Base-by-base conservation (phyloP, 2,329 filamentous ascomycete genomes). In the Mycocentrospora acerina region DNA sequence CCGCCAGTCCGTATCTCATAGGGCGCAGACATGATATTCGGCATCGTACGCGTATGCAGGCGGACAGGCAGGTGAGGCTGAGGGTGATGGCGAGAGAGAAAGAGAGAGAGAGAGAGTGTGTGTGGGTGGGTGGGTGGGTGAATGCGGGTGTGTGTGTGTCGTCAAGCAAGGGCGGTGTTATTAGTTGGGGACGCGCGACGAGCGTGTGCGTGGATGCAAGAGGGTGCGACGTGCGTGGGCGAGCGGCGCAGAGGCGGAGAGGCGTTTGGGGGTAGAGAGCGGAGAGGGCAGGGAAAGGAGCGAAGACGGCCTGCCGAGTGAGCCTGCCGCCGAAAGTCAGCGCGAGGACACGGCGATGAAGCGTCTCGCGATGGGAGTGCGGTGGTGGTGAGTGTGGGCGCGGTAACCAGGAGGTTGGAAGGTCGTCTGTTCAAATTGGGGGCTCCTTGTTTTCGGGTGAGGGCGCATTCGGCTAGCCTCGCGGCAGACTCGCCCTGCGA, bases 1-100 rank as follows among this genome's bases (percentile, higher is more conserved):
- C 80, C 80, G 53, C 79, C 81, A 44, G 77, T 77, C 68, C 81
- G 80, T 58, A 83, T 75, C 67, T 84, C 81, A 71, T 85, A 85
- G 42, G 80, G 75, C 49, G 78, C 67, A 59, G 80, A 76, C 78
- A 82, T 83, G 53, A 58, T 72, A 52, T 44, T 63, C 49, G 54
- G 46, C 52, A 55, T 53, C 13, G 34, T 50, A 51, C 43, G 54
- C 42, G 50, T 48, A 28, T 37, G 29, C 29, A 29, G 47, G 41
- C 41, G n/a, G n/a, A n/a, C n/a, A n/a, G n/a, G n/a, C n/a, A n/a
- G 34, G 29, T 25, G n/a, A n/a, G n/a, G n/a, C n/a, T n/a, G n/a
- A n/a, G n/a, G n/a, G n/a, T n/a, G 40, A 31, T 18, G 27, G 27
- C 8, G 34, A n/a, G n/a, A n/a, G n/a, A n/a, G n/a, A n/a, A n/a